Percentiles rank a stretch among this genome's conserved stretches.
Evolutionary conservation across 257 asterid species (phyloP).

Genomic region (Orobanche coerulescens): DNA sequence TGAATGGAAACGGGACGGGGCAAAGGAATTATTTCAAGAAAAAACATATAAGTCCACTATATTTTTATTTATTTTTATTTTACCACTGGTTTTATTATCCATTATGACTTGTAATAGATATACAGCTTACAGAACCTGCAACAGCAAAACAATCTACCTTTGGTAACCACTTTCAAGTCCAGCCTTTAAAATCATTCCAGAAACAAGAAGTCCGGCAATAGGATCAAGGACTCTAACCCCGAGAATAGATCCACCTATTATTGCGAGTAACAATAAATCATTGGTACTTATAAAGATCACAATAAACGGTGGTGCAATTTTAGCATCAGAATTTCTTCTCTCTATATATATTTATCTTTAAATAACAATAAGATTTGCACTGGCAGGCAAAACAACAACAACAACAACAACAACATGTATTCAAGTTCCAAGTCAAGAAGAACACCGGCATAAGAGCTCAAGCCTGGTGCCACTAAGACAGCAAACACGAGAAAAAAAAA

Average conservation of each 20-base stretch:
- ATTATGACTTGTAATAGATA: no score
- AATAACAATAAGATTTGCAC: background rate
- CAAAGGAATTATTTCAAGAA: no score
- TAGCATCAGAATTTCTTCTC: no score
- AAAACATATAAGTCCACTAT: no score
- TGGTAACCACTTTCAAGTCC: constrained; percentile 88
- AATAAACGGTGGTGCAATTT: background rate
- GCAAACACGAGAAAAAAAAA: background rate
- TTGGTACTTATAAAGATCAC: constrained; percentile 2
- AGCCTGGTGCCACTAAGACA: background rate
- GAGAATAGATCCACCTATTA: constrained; percentile 80
- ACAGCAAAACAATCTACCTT: constrained; percentile 53
- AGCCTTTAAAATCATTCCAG: constrained; percentile 90
- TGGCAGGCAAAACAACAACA: background rate
- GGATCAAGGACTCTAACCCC: constrained; percentile 91
- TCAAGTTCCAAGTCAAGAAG: constrained; percentile 1
- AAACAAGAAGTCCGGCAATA: constrained; percentile 88
- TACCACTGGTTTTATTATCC: no score
- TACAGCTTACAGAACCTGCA: no score
- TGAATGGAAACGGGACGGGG: no score
- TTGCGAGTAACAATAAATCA: constrained; percentile 19
- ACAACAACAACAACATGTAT: no score
- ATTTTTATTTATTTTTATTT: no score
- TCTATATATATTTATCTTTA: background rate
- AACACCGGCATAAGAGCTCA: background rate